Conservation (phyloP, 2,329 filamentous ascomycete species). For the Lachnellula hyalina region DNA sequence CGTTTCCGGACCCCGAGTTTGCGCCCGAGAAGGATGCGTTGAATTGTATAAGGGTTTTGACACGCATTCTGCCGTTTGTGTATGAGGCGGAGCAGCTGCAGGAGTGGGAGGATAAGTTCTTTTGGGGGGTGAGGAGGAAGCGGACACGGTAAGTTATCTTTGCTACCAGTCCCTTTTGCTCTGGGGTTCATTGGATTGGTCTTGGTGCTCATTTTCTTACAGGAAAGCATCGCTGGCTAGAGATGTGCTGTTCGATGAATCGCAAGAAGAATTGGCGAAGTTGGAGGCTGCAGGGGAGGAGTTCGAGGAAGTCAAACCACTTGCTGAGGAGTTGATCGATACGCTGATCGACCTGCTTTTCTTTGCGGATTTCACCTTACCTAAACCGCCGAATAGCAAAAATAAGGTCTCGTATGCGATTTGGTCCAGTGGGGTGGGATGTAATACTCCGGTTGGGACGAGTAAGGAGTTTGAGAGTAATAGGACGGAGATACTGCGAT, state of each 20-base stretch:
- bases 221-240: conserved; percentile 59
- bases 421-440: conserved; percentile 97
- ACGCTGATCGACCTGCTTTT: conserved; percentile 85
- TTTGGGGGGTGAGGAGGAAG: conserved; percentile 75
- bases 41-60: conserved; percentile 90
- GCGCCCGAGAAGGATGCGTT: conserved; percentile 82
- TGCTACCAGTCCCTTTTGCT: neutral
- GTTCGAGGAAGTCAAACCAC: conserved; percentile 76
- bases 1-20: conserved; percentile 80
- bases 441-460: conserved; percentile 80
- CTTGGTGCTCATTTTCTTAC: conserved; percentile 14
- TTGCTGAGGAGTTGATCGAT: conserved; percentile 90
- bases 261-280: conserved; percentile 48
- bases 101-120: conserved; percentile 87
- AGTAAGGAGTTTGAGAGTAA: conserved; percentile 93
- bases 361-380: conserved; percentile 83
- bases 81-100: conserved; percentile 84
- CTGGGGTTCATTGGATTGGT: neutral
- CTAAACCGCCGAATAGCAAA: conserved; percentile 63
- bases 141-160: conserved; percentile 42
- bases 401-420: conserved; percentile 87
- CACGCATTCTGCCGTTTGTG: conserved; percentile 80
- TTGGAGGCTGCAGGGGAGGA: conserved; percentile 49
- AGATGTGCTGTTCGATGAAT: conserved; percentile 82
- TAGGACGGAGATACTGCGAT: conserved; percentile 78